These are phyloP conservation scores for Sarocladium strictum DNA, from an alignment of 2,329 filamentous ascomycete species.

Conservation along the genomic window DNA sequence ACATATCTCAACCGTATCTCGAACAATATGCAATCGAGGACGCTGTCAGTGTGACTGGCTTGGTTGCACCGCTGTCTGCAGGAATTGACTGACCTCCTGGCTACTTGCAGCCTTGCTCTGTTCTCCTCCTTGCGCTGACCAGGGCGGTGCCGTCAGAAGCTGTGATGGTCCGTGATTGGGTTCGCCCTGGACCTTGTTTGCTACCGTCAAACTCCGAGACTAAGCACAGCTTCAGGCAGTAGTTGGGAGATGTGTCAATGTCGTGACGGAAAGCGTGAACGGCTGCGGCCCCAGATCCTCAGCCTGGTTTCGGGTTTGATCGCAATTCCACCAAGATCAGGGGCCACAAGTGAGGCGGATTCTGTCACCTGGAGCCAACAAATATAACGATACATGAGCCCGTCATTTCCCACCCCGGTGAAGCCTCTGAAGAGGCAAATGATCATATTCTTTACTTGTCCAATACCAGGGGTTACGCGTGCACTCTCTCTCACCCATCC, in stretches of 20 bases:
- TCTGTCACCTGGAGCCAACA: conserved; percentile 4
- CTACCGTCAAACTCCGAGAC: neutral
- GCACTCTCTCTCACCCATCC: too few relatives aligned
- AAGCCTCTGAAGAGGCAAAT: neutral
- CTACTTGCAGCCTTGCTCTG: conserved; percentile 2
- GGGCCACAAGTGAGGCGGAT: neutral
- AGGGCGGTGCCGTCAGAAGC: neutral
- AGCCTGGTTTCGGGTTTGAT: neutral
- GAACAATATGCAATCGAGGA: neutral
- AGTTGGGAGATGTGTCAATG: neutral
- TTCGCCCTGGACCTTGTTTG: neutral
- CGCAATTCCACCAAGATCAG: neutral
- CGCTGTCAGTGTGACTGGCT: neutral
- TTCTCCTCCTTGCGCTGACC: neutral
- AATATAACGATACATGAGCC: conserved; percentile 1
- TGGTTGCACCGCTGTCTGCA: neutral
- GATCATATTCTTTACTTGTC: neutral
- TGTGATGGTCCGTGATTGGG: neutral
- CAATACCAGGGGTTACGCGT: neutral
- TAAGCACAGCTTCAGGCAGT: neutral
- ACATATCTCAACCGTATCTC: neutral
- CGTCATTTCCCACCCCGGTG: neutral
- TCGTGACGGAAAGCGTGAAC: neutral
- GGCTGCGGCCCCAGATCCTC: neutral
- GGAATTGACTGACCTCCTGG: neutral